These are phyloP conservation scores for Asterionellopsis glacialis DNA, from an alignment of 108 stramenopile genomes.

Conservation along the genomic window DNA sequence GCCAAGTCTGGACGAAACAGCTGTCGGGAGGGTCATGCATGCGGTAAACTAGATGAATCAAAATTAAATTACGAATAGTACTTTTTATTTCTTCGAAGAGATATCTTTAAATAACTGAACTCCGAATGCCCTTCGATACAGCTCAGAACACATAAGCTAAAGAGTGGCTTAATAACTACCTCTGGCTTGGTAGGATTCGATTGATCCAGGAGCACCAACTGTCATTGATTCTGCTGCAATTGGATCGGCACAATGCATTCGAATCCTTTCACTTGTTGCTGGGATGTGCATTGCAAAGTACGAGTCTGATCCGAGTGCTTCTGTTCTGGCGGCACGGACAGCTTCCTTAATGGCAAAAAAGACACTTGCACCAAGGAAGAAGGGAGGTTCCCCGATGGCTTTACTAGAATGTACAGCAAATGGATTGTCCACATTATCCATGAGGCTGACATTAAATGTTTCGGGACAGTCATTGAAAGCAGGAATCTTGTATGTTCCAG, in stretches of 20 bases:
- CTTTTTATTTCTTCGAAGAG: no score
- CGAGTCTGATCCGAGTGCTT: slow-evolving; percentile 19
- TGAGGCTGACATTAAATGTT: slow-evolving; percentile 81
- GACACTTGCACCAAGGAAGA: slow-evolving; percentile 83
- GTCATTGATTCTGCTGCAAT: slow-evolving; percentile 27
- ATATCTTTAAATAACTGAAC: no score
- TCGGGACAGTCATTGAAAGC: slow-evolving; percentile 93
- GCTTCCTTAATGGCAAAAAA: slow-evolving; percentile 96
- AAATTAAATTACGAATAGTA: no score
- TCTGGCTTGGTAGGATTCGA: background rate
- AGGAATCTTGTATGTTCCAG: slow-evolving; percentile 97
- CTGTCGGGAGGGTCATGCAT: no score
- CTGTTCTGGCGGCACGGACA: slow-evolving; percentile 54
- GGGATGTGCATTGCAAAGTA: slow-evolving; percentile 88
- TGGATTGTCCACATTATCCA: slow-evolving; percentile 82
- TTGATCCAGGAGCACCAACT: background rate
- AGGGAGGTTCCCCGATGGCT: slow-evolving; percentile 95
- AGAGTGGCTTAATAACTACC: background rate
- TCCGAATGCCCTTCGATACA: no score
- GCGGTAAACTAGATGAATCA: no score
- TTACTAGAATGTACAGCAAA: slow-evolving; percentile 93
- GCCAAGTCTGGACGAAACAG: no score
- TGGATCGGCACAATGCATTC: slow-evolving; percentile 61
- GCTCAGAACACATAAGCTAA: background rate
- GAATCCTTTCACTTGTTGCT: slow-evolving; percentile 83